These are phyloP conservation scores for Gymnopilus junonius DNA, from an alignment of 768 basidiomycete species.

Conservation along the genomic window DNA sequence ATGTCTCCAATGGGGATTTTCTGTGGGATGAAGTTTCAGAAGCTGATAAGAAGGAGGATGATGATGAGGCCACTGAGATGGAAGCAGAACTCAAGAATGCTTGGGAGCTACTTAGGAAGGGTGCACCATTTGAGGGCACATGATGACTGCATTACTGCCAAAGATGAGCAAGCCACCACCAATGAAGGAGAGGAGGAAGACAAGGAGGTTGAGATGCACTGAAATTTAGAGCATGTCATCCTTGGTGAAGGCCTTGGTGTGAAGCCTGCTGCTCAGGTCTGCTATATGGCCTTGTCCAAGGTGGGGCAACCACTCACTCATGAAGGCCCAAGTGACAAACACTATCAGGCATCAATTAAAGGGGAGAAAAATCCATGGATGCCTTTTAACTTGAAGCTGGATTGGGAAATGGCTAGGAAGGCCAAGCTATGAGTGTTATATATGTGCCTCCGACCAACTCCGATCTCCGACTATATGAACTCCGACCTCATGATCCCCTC, in stretches of 20 bases:
- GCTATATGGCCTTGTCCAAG: slow-evolving; percentile 2
- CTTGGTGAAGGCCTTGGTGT: slow-evolving; percentile 9
- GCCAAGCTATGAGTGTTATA: slow-evolving; percentile 35
- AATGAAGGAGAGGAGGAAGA: not conserved
- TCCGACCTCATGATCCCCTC: no score
- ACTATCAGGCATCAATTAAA: not conserved
- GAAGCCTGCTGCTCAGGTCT: not conserved
- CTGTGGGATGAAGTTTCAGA: no score
- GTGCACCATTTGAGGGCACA: not conserved
- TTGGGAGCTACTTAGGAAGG: not conserved
- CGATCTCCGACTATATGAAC: no score
- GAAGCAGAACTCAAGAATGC: not conserved
- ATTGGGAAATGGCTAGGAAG: slow-evolving; percentile 37
- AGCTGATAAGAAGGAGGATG: not conserved
- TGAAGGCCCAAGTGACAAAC: not conserved
- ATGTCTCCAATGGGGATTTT: no score
- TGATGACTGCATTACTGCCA: not conserved
- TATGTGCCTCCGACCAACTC: no score
- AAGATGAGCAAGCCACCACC: not conserved
- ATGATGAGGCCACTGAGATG: not conserved
- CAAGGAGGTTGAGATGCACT: not conserved
- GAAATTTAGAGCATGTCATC: not conserved
- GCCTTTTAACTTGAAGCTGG: slow-evolving; percentile 29
- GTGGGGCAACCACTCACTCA: not conserved
- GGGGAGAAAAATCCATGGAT: slow-evolving; percentile 17